Conservation (phyloP, 768 basidiomycete species). For the Boletus edulis region DNA sequence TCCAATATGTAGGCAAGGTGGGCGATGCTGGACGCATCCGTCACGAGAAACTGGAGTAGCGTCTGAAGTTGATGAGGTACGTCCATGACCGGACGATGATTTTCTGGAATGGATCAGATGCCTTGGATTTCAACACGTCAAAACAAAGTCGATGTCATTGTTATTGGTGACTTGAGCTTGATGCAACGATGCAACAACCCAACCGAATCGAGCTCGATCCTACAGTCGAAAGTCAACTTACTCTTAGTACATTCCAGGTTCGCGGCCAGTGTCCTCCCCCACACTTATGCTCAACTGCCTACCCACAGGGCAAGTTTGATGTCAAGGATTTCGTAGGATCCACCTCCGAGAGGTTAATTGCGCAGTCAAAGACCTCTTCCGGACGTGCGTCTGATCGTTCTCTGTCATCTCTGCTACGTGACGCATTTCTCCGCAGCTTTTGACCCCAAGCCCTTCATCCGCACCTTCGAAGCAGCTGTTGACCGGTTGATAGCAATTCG, state of each 20-base stretch:
- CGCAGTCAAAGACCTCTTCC: constrained; percentile 77
- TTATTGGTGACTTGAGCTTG: not conserved
- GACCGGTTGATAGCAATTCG: constrained; percentile 85
- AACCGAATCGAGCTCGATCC: constrained; percentile 44
- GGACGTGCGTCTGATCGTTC: constrained; percentile 61
- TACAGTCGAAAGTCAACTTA: constrained; percentile 50
- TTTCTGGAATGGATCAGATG: too few species aligned
- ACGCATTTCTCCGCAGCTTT: constrained; percentile 57
- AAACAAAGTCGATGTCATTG: constrained; percentile 20
- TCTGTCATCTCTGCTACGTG: not conserved
- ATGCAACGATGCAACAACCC: constrained; percentile 24
- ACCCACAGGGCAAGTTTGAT: constrained; percentile 78
- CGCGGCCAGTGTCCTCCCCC: not conserved
- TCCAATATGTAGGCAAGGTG: constrained; percentile 61
- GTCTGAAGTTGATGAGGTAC: constrained; percentile 53
- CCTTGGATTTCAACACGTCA: constrained; percentile 30
- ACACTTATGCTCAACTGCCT: constrained; percentile 5
- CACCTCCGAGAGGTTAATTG: constrained; percentile 85
- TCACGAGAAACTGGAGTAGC: constrained; percentile 66
- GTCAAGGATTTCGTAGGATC: constrained; percentile 85
- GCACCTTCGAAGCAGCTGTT: constrained; percentile 87
- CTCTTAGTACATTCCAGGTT: constrained; percentile 57
- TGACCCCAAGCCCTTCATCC: constrained; percentile 89
- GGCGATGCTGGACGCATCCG: constrained; percentile 58
- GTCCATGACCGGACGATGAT: constrained; percentile 37